phyloP scores from a whole-genome alignment of 257 asterid genomes.

The Cinchona pubescens region DNA sequence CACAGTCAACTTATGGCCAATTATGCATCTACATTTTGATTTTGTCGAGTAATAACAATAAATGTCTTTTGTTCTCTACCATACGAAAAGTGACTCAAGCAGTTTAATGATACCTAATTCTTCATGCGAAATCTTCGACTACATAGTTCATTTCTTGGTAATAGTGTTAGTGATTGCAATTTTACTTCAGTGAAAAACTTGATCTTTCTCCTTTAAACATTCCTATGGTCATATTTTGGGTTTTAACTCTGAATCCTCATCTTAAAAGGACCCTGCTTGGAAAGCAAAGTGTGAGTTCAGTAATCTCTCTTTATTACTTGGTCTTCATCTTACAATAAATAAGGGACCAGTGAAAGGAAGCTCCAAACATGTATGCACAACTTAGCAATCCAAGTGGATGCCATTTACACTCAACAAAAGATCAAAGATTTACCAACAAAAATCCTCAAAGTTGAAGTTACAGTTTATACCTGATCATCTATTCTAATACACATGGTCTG shows the following conservation, averaged over 20 bases:
- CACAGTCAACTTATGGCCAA: no score
- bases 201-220: background rate
- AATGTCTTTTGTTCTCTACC: background rate
- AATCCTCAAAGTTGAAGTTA: background rate
- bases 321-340: background rate
- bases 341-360: background rate
- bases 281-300: background rate
- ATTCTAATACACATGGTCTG: constrained; percentile 23
- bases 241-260: background rate
- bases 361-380: constrained; percentile 1
- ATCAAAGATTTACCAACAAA: constrained; percentile 1
- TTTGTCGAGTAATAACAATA: background rate
- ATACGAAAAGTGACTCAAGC: background rate
- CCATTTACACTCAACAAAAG: constrained; percentile 11
- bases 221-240: background rate
- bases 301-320: background rate
- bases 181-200: background rate
- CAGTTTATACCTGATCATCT: background rate
- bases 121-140: background rate
- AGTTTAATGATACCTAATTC: background rate
- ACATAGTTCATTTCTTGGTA: background rate
- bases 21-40: background rate
- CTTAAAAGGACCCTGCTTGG: background rate
- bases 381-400: background rate
- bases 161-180: background rate